Evolutionary conservation across 129 eudicot genomes (phyloP).

Genomic region (Logfia minima): DNA sequence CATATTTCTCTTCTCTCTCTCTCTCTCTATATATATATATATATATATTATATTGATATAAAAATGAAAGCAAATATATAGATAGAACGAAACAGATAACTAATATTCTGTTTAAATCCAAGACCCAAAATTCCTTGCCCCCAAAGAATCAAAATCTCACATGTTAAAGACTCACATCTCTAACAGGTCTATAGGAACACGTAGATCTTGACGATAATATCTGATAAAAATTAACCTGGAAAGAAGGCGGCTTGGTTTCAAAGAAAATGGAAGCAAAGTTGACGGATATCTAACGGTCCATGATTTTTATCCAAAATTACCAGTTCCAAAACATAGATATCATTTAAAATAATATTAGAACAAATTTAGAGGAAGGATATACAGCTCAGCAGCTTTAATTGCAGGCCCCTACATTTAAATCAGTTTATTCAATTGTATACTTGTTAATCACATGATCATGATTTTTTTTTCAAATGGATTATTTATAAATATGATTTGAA

Average conservation of each 20-base stretch:
- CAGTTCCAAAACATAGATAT: neutral
- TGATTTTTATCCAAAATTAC: neutral
- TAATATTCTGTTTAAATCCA: too few relatives aligned
- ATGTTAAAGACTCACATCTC: neutral
- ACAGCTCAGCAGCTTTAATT: too few relatives aligned
- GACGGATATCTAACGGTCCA: neutral
- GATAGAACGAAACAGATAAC: too few relatives aligned
- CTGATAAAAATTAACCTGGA: neutral
- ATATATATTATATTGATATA: too few relatives aligned
- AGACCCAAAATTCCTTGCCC: neutral
- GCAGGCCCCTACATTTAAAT: neutral
- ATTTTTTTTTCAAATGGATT: neutral
- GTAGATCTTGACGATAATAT: neutral
- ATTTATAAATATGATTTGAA: neutral
- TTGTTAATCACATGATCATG: neutral
- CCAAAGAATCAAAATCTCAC: neutral
- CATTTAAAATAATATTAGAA: too few relatives aligned
- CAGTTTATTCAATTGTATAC: neutral
- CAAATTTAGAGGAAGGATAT: neutral
- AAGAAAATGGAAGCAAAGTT: neutral
- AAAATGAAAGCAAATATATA: neutral
- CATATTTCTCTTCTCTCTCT: too few relatives aligned
- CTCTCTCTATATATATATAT: too few relatives aligned
- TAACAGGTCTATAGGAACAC: too few relatives aligned
- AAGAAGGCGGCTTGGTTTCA: neutral